Base-by-base conservation (phyloP, 345 rosid species). In the Camelina sativa region DNA sequence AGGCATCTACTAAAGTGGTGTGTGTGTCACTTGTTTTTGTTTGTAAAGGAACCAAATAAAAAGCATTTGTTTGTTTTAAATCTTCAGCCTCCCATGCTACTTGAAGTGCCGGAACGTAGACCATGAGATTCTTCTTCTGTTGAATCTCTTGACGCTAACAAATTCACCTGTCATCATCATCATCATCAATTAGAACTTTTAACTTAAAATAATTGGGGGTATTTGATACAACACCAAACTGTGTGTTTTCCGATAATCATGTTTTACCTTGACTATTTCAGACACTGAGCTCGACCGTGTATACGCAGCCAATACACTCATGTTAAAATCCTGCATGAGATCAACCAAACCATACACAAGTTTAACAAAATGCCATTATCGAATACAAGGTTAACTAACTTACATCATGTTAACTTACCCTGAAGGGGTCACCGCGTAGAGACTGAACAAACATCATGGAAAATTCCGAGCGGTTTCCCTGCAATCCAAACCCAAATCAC, bases 381-480 rank as follows among this genome's bases (percentile, higher is more conserved):
- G 30, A 28, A 28, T 28, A 28, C 30, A 28, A 28, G 30, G 4
- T 28, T 28, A 28, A 28, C 30, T 28, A 28, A 28, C 30, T 28
- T 28, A 28, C 30, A 28, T 3, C 30, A 4, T 28, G 30, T 28
- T 28, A 65, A 81, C 96, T 86, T 71, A 93, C 98, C 80, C 92
- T 85, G 78, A 86, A 88, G 30, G 98, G 98, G 74, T 93, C 98
- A 20, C 98, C 96, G 70, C 97, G 89, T 78, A 93, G 71, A 67
- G 96, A 91, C 79, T 93, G 98, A 82, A 93, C 98, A 53, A 85
- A 93, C 82, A 79, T 72, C 96, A 91, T 84, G 10, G 96, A 88
- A 69, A 81, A 80, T 58, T 87, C 88, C 0, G 81, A 76, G 60
- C 87, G 81, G 55, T 79, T 81, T 67, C 93, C 91, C 98, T 89